Evolutionary conservation across 257 asterid genomes (phyloP).

Genomic region (Nicotiana knightiana): DNA sequence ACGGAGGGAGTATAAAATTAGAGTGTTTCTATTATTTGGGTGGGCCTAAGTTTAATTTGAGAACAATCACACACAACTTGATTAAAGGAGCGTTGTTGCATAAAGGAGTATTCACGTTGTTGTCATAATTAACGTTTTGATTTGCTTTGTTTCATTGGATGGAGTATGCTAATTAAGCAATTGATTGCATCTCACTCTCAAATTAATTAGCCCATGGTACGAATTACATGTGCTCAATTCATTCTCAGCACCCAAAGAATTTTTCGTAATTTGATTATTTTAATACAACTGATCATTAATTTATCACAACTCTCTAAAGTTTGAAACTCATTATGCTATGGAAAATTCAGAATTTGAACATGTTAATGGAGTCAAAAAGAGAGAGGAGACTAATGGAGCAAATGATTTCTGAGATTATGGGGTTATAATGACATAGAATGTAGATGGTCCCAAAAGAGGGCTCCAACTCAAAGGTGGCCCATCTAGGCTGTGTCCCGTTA

Average conservation of each 20-base stretch:
- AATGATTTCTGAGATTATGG: constrained; percentile 7
- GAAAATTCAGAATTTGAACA: not conserved
- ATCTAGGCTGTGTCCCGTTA: not conserved
- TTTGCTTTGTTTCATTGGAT: not conserved
- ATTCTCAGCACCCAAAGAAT: no score
- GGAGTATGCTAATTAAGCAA: not conserved
- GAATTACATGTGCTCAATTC: not conserved
- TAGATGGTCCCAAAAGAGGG: constrained; percentile 9
- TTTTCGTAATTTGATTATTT: no score
- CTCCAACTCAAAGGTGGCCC: constrained; percentile 7
- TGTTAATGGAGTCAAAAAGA: not conserved
- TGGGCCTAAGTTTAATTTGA: not conserved
- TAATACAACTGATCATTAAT: no score
- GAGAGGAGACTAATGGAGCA: not conserved
- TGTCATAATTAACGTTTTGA: constrained; percentile 2
- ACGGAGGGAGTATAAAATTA: no score
- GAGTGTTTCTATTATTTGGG: not conserved
- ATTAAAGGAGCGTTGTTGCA: not conserved
- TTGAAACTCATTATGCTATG: not conserved
- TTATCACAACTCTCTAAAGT: not conserved
- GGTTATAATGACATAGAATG: not conserved
- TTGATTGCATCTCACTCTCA: not conserved
- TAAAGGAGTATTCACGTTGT: constrained; percentile 4
- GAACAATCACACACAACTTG: constrained; percentile 5
- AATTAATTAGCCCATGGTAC: not conserved